phyloP scores from a whole-genome alignment of 1,139 yeast species.

The Saccharomycopsis crataegensis region DNA sequence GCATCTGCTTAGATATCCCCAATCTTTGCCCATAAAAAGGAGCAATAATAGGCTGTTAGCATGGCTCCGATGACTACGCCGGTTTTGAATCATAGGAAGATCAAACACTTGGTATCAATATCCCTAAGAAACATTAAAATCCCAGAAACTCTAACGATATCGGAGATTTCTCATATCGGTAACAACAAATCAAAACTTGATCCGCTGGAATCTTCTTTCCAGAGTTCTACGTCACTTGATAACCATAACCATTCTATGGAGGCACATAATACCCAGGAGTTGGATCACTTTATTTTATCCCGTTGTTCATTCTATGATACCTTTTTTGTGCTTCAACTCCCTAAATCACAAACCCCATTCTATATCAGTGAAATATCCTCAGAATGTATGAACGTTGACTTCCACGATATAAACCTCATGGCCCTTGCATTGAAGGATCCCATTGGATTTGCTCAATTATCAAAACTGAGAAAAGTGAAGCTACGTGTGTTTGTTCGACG shows the following conservation, averaged over 20 bases:
- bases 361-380: slow-evolving; percentile 14
- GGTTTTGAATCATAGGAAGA: slow-evolving; percentile 4
- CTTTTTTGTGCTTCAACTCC: background rate
- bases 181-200: too few species aligned
- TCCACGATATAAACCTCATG: slow-evolving; percentile 14
- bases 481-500: slow-evolving; percentile 10
- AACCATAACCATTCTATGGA: background rate
- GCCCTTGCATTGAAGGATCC: background rate
- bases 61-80: background rate
- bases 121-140: slow-evolving; percentile 2
- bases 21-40: too few species aligned
- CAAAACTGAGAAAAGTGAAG: slow-evolving; percentile 1
- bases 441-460: background rate
- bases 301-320: slow-evolving; percentile 2
- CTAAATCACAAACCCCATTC: slow-evolving; percentile 7
- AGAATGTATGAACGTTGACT: slow-evolving; percentile 2
- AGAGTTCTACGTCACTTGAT: background rate
- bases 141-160: background rate
- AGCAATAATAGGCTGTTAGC: too few species aligned
- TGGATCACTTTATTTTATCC: background rate
- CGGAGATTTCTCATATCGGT: too few species aligned
- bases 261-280: background rate
- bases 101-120: slow-evolving; percentile 16
- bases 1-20: too few species aligned
- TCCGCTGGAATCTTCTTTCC: background rate